phyloP scores from a whole-genome alignment of 148 eudicot species.

The Heliosperma pusillum region DNA sequence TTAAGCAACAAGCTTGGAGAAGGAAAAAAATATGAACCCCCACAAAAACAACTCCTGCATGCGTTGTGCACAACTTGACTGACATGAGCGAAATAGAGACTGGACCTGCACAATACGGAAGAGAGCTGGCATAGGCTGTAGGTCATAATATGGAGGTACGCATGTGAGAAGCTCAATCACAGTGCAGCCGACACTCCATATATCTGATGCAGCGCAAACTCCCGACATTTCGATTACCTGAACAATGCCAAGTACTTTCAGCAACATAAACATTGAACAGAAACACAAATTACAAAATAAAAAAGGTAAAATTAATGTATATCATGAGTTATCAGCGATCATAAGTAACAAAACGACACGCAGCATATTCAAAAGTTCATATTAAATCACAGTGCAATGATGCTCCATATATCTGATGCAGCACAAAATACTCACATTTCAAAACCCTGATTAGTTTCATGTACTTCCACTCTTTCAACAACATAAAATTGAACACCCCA shows the following conservation, averaged over 20 bases:
- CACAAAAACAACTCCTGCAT: background rate
- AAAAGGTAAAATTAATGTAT: background rate
- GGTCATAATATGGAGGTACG: slow-evolving; percentile 95
- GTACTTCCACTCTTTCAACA: slow-evolving; percentile 5
- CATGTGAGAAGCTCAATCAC: slow-evolving; percentile 98
- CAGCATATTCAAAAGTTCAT: background rate
- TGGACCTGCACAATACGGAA: slow-evolving; percentile 95
- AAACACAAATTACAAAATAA: background rate
- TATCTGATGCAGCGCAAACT: slow-evolving; percentile 99
- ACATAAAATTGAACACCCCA: slow-evolving; percentile 7
- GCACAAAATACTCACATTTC: slow-evolving; percentile 99
- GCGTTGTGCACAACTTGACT: background rate
- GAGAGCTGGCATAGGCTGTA: slow-evolving; percentile 99
- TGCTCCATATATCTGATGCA: slow-evolving; percentile 99
- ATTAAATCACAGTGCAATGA: slow-evolving; percentile 93
- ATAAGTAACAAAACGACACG: slow-evolving; percentile 1
- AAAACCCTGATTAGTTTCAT: slow-evolving; percentile 57
- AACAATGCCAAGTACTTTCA: slow-evolving; percentile 12
- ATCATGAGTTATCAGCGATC: slow-evolving; percentile 4
- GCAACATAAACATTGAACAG: slow-evolving; percentile 11
- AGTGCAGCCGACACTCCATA: slow-evolving; percentile 99
- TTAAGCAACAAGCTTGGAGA: background rate
- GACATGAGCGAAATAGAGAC: slow-evolving; percentile 10
- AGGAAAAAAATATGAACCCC: background rate
- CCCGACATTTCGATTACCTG: slow-evolving; percentile 99